These are phyloP conservation scores for Lolium multiflorum DNA, from an alignment of 176 grass and related monocot species.

Conservation along the genomic window DNA sequence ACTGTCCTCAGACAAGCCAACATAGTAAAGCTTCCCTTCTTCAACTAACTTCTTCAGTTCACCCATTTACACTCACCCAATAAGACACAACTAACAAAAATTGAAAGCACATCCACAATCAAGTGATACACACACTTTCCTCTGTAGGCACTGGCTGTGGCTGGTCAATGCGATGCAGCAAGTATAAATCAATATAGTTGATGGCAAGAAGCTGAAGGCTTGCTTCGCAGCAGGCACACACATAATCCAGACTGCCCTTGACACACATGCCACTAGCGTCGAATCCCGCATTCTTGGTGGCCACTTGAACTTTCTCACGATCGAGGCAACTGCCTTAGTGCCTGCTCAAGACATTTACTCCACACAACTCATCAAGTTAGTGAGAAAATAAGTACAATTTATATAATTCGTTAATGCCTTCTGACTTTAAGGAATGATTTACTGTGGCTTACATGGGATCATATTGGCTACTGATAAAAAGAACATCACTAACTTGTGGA, in stretches of 20 bases:
- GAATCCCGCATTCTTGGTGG: conserved; percentile 63
- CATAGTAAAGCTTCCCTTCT: conserved; percentile 78
- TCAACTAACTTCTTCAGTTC: conserved; percentile 81
- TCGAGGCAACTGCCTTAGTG: conserved; percentile 59
- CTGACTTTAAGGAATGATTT: neutral
- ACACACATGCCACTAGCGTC: conserved; percentile 43
- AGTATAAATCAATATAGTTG: conserved; percentile 91
- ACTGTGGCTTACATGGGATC: neutral
- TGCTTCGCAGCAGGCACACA: conserved; percentile 59
- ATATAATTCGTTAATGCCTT: neutral
- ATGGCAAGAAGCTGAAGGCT: conserved; percentile 67
- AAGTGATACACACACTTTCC: conserved; percentile 69
- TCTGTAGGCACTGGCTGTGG: conserved; percentile 75
- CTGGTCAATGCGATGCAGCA: conserved; percentile 76
- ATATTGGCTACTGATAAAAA: conserved; percentile 14
- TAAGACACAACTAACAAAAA: conserved; percentile 20
- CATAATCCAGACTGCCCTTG: conserved; percentile 74
- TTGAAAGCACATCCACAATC: neutral
- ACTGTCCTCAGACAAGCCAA: conserved; percentile 84
- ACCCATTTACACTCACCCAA: conserved; percentile 54
- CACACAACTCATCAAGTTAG: conserved; percentile 15
- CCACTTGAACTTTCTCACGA: conserved; percentile 71
- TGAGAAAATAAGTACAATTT: conserved; percentile 4
- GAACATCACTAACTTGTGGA: conserved; percentile 8
- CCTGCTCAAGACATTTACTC: conserved; percentile 50